Conservation (phyloP, 1,284 basidiomycete species). For the Entoloma clypeatum region DNA sequence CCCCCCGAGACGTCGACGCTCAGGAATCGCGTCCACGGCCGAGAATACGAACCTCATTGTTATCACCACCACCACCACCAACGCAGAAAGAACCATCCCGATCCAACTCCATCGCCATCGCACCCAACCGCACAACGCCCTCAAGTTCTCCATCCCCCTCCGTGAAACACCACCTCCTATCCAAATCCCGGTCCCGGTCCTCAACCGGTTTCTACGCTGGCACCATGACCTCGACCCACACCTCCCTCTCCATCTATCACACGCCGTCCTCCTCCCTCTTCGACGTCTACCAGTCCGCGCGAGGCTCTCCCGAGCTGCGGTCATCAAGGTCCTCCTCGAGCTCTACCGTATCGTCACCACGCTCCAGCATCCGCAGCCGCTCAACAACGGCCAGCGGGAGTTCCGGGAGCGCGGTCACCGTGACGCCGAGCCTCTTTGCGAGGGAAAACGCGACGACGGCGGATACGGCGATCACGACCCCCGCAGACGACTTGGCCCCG, state of each 20-base stretch:
- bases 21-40: slow-evolving; percentile 5
- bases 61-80: slow-evolving; percentile 22
- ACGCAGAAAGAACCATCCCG: slow-evolving; percentile 20
- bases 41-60: slow-evolving; percentile 13
- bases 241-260: slow-evolving; percentile 60
- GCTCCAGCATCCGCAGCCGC: slow-evolving; percentile 23
- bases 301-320: slow-evolving; percentile 53
- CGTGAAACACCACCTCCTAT: slow-evolving; percentile 29
- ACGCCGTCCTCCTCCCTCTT: slow-evolving; percentile 72
- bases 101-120: slow-evolving; percentile 30
- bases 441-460: slow-evolving; percentile 24
- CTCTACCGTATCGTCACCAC: slow-evolving; percentile 24
- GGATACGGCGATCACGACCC: slow-evolving; percentile 5
- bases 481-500: slow-evolving; percentile 24
- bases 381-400: slow-evolving; percentile 40
- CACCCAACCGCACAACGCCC: slow-evolving; percentile 16
- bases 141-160: slow-evolving; percentile 23
- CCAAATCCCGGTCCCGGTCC: slow-evolving; percentile 40
- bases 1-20: slow-evolving; percentile 2
- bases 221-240: slow-evolving; percentile 52
- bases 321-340: slow-evolving; percentile 21
- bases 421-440: slow-evolving; percentile 59
- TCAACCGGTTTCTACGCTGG: slow-evolving; percentile 41
- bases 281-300: slow-evolving; percentile 46
- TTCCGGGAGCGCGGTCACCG: slow-evolving; percentile 51